These are phyloP conservation scores for Ustilago trichophora DNA, from an alignment of 1,284 basidiomycete species.

Conservation along the genomic window DNA sequence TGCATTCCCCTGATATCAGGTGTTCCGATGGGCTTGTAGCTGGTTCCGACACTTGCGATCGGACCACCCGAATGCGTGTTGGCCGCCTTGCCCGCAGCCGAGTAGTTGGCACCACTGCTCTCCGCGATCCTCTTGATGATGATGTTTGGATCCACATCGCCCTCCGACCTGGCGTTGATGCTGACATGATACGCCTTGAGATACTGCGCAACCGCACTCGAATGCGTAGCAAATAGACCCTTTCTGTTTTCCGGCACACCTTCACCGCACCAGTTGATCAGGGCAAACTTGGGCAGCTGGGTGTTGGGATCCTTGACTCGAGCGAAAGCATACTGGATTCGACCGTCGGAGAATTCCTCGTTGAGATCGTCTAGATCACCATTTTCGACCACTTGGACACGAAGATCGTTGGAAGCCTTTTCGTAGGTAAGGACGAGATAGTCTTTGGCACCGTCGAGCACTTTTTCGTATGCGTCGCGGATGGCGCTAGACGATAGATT, in stretches of 20 bases:
- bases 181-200: conserved; percentile 85
- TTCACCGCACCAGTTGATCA: conserved; percentile 81
- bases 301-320: conserved; percentile 89
- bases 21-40: conserved; percentile 63
- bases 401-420: conserved; percentile 85
- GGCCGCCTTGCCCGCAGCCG: conserved; percentile 67
- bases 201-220: conserved; percentile 81
- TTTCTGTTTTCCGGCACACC: conserved; percentile 92
- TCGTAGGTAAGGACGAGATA: conserved; percentile 89
- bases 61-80: conserved; percentile 59
- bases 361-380: conserved; percentile 85
- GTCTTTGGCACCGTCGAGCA: conserved; percentile 73
- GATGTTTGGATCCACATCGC: conserved; percentile 67
- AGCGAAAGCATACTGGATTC: conserved; percentile 93
- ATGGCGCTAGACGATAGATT: conserved; percentile 78
- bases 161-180: conserved; percentile 89
- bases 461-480: conserved; percentile 65
- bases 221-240: conserved; percentile 88
- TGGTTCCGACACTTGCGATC: conserved; percentile 57
- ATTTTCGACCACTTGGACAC: conserved; percentile 76
- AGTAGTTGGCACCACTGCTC: conserved; percentile 91
- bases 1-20: conserved; percentile 64
- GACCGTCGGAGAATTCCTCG: conserved; percentile 93
- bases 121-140: conserved; percentile 84
- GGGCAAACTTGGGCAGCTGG: conserved; percentile 88